A percentile compares a stretch with the other conserved stretches of the same genome.
Conservation (phyloP, 2,329 filamentous ascomycete genomes). For the Colletotrichum theobromicola region DNA sequence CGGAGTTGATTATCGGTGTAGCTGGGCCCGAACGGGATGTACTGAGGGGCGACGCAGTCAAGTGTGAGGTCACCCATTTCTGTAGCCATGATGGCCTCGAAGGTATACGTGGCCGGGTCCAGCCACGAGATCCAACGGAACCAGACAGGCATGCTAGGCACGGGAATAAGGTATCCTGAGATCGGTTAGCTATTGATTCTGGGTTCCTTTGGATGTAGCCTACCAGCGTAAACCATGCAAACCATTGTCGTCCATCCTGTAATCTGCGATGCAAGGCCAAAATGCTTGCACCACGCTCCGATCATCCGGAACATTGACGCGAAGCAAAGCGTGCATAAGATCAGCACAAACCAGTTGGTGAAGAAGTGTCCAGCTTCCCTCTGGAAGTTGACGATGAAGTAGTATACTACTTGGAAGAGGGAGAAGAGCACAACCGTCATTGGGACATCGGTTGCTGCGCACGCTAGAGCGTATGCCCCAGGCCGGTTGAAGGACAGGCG, state of each 20-base stretch:
- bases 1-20: not conserved
- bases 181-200: not conserved
- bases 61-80: slow-evolving; percentile 54
- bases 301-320: slow-evolving; percentile 77
- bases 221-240: slow-evolving; percentile 63
- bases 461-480: slow-evolving; percentile 55
- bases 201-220: slow-evolving; percentile 24
- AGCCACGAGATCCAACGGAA: slow-evolving; percentile 78
- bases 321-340: slow-evolving; percentile 73
- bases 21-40: not conserved
- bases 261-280: slow-evolving; percentile 59
- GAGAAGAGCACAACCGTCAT: slow-evolving; percentile 57
- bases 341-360: slow-evolving; percentile 74
- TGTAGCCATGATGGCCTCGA: slow-evolving; percentile 74
- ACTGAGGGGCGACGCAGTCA: slow-evolving; percentile 47
- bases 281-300: slow-evolving; percentile 70
- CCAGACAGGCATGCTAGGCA: slow-evolving; percentile 71
- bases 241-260: slow-evolving; percentile 61
- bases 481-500: slow-evolving; percentile 58
- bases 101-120: slow-evolving; percentile 75
- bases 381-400: slow-evolving; percentile 58
- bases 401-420: slow-evolving; percentile 60
- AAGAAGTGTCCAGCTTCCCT: slow-evolving; percentile 74
- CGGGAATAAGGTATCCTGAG: slow-evolving; percentile 55
- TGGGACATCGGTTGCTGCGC: slow-evolving; percentile 59